phyloP scores from a whole-genome alignment of 371 early-diverging fungal species.

The Syncephalastrum monosporum region DNA sequence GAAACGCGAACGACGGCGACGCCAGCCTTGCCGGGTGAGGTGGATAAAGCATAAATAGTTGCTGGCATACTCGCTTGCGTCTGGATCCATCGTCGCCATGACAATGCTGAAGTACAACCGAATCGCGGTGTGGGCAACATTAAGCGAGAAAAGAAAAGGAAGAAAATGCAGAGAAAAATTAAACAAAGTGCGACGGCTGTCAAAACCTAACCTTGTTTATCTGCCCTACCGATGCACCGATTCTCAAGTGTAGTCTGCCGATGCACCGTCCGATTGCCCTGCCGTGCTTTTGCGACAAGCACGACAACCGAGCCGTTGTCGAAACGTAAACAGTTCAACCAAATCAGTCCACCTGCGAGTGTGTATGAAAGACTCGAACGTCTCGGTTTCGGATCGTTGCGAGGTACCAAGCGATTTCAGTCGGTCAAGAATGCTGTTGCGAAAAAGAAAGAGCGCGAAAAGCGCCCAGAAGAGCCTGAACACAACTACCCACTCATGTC shows the following conservation, averaged over 20 bases:
- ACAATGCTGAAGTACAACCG: not conserved
- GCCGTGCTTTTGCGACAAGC: constrained; percentile 2
- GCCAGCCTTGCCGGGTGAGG: constrained; percentile 77
- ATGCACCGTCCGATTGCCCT: not conserved
- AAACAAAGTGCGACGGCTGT: not conserved
- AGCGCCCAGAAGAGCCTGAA: not conserved
- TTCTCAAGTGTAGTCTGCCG: no score
- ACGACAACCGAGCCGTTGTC: constrained; percentile 18
- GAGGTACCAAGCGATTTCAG: constrained; percentile 37
- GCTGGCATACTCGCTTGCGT: not conserved
- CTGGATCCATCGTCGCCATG: not conserved
- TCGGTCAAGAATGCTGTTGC: constrained; percentile 14
- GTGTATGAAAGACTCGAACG: constrained; percentile 43
- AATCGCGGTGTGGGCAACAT: no score
- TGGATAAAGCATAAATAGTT: constrained; percentile 78
- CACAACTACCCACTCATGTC: constrained; percentile 39
- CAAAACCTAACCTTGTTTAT: not conserved
- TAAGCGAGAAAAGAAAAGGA: constrained; percentile 5
- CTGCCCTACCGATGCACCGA: not conserved
- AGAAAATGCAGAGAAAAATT: not conserved
- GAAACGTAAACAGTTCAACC: constrained; percentile 48
- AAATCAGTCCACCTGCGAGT: constrained; percentile 36
- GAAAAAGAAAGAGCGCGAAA: constrained; percentile 17
- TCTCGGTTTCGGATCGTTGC: constrained; percentile 42
- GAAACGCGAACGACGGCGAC: constrained; percentile 81